A percentile compares a stretch with the other conserved stretches of the same genome.
These are phyloP conservation scores for Auxenochlorella pyrenoidosa DNA, from an alignment of 139 green algal species.

Conservation along the genomic window DNA sequence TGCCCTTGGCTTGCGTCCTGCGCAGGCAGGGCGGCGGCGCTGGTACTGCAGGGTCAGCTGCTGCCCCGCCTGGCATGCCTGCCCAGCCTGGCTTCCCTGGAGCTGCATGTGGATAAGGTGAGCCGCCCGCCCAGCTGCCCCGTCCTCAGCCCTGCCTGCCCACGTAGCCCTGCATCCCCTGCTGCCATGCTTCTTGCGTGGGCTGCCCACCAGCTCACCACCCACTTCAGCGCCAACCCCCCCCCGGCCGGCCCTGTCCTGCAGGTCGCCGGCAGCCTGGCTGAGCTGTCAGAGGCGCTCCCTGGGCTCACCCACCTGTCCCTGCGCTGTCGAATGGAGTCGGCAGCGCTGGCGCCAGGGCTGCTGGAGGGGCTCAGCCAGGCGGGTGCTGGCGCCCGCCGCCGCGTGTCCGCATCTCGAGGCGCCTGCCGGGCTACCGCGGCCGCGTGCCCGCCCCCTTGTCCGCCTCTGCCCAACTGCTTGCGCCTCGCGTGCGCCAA, in stretches of 20 bases:
- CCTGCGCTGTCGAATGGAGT: conserved; percentile 11
- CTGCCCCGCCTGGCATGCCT: not conserved
- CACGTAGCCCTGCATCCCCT: not conserved
- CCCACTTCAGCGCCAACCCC: not conserved
- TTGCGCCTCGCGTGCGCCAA: no score
- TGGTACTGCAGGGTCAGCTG: not conserved
- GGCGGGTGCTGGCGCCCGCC: not conserved
- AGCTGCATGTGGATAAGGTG: conserved; percentile 9
- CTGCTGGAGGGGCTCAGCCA: conserved; percentile 3
- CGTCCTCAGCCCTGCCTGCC: not conserved
- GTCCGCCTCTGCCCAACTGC: not conserved
- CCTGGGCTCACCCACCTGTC: not conserved
- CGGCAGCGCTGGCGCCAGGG: not conserved
- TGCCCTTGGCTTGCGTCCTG: no score
- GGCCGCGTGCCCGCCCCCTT: no score
- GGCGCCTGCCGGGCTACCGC: no score
- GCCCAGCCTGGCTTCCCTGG: not conserved
- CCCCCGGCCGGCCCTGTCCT: not conserved
- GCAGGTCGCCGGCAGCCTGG: conserved; percentile 6
- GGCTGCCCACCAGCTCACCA: not conserved
- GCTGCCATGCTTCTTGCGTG: no score
- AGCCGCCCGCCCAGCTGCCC: not conserved
- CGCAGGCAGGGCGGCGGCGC: no score
- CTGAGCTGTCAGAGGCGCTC: not conserved
- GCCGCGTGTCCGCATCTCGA: no score